A percentile compares a stretch with the other conserved stretches of the same genome.
These are phyloP conservation scores for Pyrus hybrid DNA, from an alignment of 331 rosid genomes.

Conservation along the genomic window DNA sequence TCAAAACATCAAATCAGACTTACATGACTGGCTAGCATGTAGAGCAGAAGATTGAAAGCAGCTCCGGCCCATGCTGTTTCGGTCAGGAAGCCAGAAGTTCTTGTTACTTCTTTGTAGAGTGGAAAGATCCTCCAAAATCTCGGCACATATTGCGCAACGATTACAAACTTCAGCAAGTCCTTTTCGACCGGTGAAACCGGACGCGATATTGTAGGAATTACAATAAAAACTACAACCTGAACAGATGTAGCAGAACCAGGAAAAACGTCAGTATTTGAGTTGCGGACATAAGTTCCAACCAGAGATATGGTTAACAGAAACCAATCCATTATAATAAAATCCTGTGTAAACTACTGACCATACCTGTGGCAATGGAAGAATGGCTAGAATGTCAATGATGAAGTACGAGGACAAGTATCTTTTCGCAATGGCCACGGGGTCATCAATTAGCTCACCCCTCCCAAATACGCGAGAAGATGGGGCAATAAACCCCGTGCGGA, in stretches of 20 bases:
- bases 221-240: slow-evolving; percentile 41
- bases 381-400: slow-evolving; percentile 65
- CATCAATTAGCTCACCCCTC: slow-evolving; percentile 61
- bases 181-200: slow-evolving; percentile 25
- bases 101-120: slow-evolving; percentile 60
- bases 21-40: slow-evolving; percentile 89
- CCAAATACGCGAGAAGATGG: slow-evolving; percentile 90
- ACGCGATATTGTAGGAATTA: slow-evolving; percentile 8
- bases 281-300: background rate
- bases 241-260: background rate
- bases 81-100: slow-evolving; percentile 69
- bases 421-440: slow-evolving; percentile 48
- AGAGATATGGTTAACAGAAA: background rate
- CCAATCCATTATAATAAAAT: background rate
- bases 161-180: slow-evolving; percentile 34
- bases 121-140: slow-evolving; percentile 56
- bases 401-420: slow-evolving; percentile 60
- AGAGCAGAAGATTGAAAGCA: slow-evolving; percentile 71
- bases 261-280: slow-evolving; percentile 1
- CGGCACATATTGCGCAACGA: slow-evolving; percentile 58
- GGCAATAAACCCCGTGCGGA: slow-evolving; percentile 74
- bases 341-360: background rate
- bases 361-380: slow-evolving; percentile 95
- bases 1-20: slow-evolving; percentile 11
- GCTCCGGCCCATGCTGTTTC: slow-evolving; percentile 94